Evolutionary conservation across 768 basidiomycete species (phyloP), one percentile per base, ranked within the genome.

Genomic region (Hemileccinum impolitum): DNA sequence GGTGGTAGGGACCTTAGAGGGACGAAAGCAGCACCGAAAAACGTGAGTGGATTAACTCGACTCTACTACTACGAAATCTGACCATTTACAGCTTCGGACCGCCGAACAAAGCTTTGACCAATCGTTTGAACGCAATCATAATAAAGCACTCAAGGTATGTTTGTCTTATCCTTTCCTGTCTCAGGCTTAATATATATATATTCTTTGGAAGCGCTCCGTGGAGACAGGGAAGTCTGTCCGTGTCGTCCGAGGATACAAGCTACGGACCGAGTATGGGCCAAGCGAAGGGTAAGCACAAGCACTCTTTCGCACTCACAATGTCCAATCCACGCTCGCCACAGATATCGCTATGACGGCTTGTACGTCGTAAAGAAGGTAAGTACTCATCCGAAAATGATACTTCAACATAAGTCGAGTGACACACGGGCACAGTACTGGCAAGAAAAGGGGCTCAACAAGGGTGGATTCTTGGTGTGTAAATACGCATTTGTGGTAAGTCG

Each of bases 291-390:
- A 55, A 44, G 67, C 51, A 14, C 14, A 9, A 43, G 12, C 52
- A 2, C 10, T 9, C 15, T 11, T 37, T 42, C 23, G n/a, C 12
- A n/a, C 39, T 10, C 31, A 19, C 34, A 31, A 31, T 46, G 21
- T 21, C 30, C 41, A 0, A 52, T 25, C 23, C 23, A 12, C 10
- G 12, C 23, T 21, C 3, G 21, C 19, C 48, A 7, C 45, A 88
- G 89, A 21, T 96, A 94, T 63, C 82, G 92, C 9, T 96, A 96
- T 60, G 93, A 95, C 57, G 94, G 94, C 1, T 73, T 96, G 11
- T 96, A 95, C 62, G 70, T 60, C 2, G 86, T 92, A 14, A 86
- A 86, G 66, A 82, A 83, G 73, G 88, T 80, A 52, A 42, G 70
- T 37, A 25, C 26, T 8, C 3, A 10, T 18, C 18, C 7, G 1